Evolutionary conservation across 352 stramenopile species (phyloP), one percentile per base, ranked within the genome.

Genomic region (Phytophthora litchii): DNA sequence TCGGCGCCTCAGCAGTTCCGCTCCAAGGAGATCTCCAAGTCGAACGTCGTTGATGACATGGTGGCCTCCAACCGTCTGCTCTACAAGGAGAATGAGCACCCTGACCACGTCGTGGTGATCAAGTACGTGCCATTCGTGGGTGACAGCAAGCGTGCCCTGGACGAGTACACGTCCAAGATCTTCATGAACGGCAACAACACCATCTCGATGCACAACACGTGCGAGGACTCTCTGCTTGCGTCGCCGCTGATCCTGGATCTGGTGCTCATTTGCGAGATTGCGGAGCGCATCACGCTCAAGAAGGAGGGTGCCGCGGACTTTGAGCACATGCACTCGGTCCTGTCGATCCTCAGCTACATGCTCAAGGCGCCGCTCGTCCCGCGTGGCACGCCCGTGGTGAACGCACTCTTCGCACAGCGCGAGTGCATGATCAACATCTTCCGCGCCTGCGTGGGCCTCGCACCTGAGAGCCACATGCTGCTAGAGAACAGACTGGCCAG

Each of bases 141-240:
- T 57, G 97, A 99, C 86, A 98, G 89, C 61, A 99, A 99, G 85
- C 95, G 97, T 53, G 97, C 97, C n/a, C 94, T 99, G 76, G 97
- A 99, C 65, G 97, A 99, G 83, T 99, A 99, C 82, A 99, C 97
- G 23, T 98, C 90, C 19, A 98, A 99, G 84, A 99, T 99, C 68
- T 99, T 99, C 77, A 98, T 99, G 96, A 98, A 98, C 54, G 97
- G 97, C 57, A 98, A 91, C 54, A 99, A 99, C 81, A 99, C 97
- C n/a, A 99, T 99, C 76, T 96, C 96, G 23, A 99, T 99, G 96
- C 97, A 99, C 91, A 99, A 99, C 78, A 99, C 97, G 54, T 99
- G 97, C 79, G 97, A 99, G 72, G 97, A 99, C 74, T 99, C 96
- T 51, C 78, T 99, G 19, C 78, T 99, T 41, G 97, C 97, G 21